Conservation (phyloP, 352 stramenopile genomes). For the Pythium coloratum region DNA sequence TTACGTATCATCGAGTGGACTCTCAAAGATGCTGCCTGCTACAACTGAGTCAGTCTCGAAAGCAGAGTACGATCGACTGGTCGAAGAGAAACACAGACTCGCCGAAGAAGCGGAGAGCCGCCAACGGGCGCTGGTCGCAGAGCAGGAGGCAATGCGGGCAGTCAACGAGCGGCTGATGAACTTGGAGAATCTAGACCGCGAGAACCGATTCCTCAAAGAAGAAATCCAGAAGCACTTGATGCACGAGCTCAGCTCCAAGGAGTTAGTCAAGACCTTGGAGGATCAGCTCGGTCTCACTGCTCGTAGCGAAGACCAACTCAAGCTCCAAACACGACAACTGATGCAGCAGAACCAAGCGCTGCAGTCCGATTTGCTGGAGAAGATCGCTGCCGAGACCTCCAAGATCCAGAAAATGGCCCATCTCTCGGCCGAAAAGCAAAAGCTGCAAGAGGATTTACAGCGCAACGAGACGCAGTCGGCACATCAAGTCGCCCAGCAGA, state of each 20-base stretch:
- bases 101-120: slow-evolving; percentile 26
- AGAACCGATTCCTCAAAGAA: slow-evolving; percentile 60
- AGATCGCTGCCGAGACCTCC: slow-evolving; percentile 59
- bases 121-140: slow-evolving; percentile 15
- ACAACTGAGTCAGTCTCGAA: slow-evolving; percentile 18
- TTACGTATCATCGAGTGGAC: neutral
- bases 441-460: slow-evolving; percentile 51
- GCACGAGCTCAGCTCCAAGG: slow-evolving; percentile 52
- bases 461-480: slow-evolving; percentile 38
- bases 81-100: slow-evolving; percentile 41
- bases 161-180: slow-evolving; percentile 42
- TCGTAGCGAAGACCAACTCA: slow-evolving; percentile 68
- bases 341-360: slow-evolving; percentile 71
- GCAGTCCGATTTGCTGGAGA: slow-evolving; percentile 63
- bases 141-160: slow-evolving; percentile 42
- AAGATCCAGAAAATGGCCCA: slow-evolving; percentile 74
- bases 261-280: slow-evolving; percentile 50
- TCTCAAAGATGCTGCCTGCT: neutral
- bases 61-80: slow-evolving; percentile 38
- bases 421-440: slow-evolving; percentile 59
- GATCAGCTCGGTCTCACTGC: slow-evolving; percentile 53
- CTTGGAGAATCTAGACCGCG: slow-evolving; percentile 47
- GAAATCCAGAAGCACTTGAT: slow-evolving; percentile 62
- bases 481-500: slow-evolving; percentile 32
- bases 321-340: slow-evolving; percentile 66